Percentiles rank a stretch among this genome's conserved stretches.
Conservation (phyloP, 2,329 filamentous ascomycete genomes). For the Dothideomycetes sp. region DNA sequence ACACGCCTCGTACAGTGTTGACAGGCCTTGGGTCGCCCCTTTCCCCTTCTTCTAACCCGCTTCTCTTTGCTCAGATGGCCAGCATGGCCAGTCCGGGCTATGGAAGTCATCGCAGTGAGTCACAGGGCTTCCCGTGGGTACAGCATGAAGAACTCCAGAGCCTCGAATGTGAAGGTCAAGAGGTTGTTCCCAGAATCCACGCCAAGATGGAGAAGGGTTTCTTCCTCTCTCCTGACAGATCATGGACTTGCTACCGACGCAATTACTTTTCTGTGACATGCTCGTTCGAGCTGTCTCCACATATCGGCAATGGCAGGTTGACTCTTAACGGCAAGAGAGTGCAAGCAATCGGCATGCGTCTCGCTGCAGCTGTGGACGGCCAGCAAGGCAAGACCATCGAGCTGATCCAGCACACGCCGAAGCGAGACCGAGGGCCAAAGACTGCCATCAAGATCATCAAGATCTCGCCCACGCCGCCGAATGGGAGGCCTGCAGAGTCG, state of each 20-base stretch:
- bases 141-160: constrained; percentile 45
- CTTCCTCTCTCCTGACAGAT: constrained; percentile 60
- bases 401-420: constrained; percentile 82
- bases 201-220: constrained; percentile 85
- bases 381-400: constrained; percentile 68
- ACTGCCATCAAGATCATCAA: constrained; percentile 61
- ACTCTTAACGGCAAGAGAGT: constrained; percentile 54
- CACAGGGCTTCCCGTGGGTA: constrained; percentile 37
- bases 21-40: constrained; percentile 20
- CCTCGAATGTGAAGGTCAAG: constrained; percentile 51
- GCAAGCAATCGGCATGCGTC: constrained; percentile 69
- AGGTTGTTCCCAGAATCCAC: constrained; percentile 62
- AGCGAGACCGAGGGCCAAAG: constrained; percentile 80
- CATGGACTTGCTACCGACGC: constrained; percentile 86
- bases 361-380: constrained; percentile 73
- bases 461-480: constrained; percentile 55
- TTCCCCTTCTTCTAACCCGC: constrained; percentile 13
- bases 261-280: constrained; percentile 87
- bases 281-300: constrained; percentile 63
- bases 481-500: constrained; percentile 32
- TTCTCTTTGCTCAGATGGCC: constrained; percentile 21
- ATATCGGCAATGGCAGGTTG: constrained; percentile 45
- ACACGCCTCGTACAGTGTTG: constrained; percentile 23
- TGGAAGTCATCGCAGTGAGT: constrained; percentile 21
- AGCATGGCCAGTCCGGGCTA: constrained; percentile 20